Percentiles rank a stretch among this genome's conserved stretches.
Evolutionary conservation across 2,329 filamentous ascomycete species (phyloP).

Genomic region (Alternaria burnsii): DNA sequence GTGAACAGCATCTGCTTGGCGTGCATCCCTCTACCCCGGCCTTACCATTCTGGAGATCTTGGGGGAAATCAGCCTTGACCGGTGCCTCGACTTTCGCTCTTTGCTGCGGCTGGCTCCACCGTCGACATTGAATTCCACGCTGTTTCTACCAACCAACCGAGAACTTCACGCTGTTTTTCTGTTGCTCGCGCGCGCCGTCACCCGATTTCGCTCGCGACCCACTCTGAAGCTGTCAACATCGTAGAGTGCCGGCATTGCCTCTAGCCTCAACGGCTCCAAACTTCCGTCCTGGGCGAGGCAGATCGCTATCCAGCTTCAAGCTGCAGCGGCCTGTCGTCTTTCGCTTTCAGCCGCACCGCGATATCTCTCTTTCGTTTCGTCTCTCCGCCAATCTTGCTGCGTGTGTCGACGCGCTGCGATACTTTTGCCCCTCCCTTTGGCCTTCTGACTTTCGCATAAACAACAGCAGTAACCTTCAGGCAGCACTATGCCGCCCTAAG

Average conservation of each 20-base stretch:
- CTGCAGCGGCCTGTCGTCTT: conserved; percentile 39
- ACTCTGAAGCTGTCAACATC: conserved; percentile 36
- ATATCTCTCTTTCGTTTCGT: conserved; percentile 31
- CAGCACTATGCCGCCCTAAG: conserved; percentile 48
- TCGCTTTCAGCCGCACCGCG: conserved; percentile 32
- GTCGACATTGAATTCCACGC: conserved; percentile 32
- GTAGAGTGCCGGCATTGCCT: conserved; percentile 44
- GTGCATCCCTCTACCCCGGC: conserved; percentile 35
- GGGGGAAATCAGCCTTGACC: conserved; percentile 50
- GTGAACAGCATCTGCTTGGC: conserved; percentile 38
- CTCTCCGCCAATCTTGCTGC: conserved; percentile 24
- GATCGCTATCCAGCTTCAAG: conserved; percentile 39
- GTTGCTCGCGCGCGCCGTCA: conserved; percentile 35
- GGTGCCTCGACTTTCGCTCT: conserved; percentile 39
- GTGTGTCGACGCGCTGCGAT: conserved; percentile 26
- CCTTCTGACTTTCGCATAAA: conserved; percentile 28
- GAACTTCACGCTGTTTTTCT: conserved; percentile 25
- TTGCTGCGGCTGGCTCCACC: conserved; percentile 42
- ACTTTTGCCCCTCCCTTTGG: conserved; percentile 17
- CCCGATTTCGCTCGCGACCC: conserved; percentile 30
- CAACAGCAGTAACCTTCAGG: conserved; percentile 32
- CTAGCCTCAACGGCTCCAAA: conserved; percentile 37
- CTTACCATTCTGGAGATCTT: conserved; percentile 33
- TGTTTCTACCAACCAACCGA: conserved; percentile 34
- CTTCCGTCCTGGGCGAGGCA: conserved; percentile 44